Evolutionary conservation across 2,329 filamentous ascomycete species (phyloP), one percentile per base, ranked within the genome.

Genomic region (Periconia macrospinosa): DNA sequence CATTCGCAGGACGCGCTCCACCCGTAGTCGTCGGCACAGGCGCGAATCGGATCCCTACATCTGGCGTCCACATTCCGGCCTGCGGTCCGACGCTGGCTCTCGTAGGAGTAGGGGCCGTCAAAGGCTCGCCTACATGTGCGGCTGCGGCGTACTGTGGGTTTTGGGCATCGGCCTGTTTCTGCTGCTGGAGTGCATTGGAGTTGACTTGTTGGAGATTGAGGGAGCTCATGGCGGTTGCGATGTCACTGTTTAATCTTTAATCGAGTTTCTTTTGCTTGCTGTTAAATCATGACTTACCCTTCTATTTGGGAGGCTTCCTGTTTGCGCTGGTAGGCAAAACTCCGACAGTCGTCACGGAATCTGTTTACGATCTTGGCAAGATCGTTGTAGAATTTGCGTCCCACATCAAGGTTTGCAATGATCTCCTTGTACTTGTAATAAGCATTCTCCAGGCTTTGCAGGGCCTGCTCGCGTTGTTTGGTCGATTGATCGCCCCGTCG

Each of bases 371-470:
- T 92, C 74, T 89, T 90, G 45, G 89, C 90, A 5, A 99, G 81
- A 68, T 97, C 92, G 63, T 99, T 99, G 78, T 97, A 99, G 71
- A 99, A 99, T 71, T 94, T 97, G 49, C 93, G 82, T 0, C 91
- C 94, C 0, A 89, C 90, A 60, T 97, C 93, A 2, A 97, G 81
- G 68, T 97, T 96, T 60, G 85, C 90, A 53, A 96, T 86, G 52
- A 97, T 91, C 72, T 99, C 93, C 76, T 96, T 96, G 79, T 97
- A 97, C 75, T 93, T 95, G 74, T 92, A 86, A 71, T 96, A 97
- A 0, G 91, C 93, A 59, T 90, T 92, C 72, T 97, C 93, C 10
- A 99, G 79, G 57, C 84, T 86, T 74, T 99, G 94, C 46, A 99
- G 76, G 0, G 91, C 92, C 61, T 89, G 84, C 71, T 97, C 93